phyloP scores from a whole-genome alignment of 306 rosid species.

The Purshia tridentata region DNA sequence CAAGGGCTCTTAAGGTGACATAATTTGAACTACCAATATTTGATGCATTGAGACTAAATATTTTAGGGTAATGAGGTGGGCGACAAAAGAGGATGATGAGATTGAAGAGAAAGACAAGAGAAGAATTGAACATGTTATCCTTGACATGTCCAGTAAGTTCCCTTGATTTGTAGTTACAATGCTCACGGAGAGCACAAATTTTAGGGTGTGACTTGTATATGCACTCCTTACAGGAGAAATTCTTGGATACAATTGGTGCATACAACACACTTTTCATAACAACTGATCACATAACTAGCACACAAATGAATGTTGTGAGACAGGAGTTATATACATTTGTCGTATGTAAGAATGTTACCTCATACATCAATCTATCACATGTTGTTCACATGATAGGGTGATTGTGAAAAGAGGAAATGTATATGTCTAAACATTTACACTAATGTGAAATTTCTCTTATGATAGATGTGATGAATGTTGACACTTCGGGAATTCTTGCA shows the following conservation, averaged over 20 bases:
- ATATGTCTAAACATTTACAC: neutral
- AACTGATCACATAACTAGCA: too few relatives aligned
- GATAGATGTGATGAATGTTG: conserved; percentile 66
- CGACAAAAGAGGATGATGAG: conserved; percentile 43
- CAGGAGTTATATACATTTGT: too few relatives aligned
- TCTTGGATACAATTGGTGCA: too few relatives aligned
- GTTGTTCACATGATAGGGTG: neutral
- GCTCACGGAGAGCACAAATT: neutral
- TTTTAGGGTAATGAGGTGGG: conserved; percentile 58
- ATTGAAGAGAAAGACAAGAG: conserved; percentile 35
- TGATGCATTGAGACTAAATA: neutral
- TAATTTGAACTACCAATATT: neutral
- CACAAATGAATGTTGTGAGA: too few relatives aligned
- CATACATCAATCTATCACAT: neutral
- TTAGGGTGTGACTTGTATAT: neutral
- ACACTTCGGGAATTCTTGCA: conserved; percentile 75
- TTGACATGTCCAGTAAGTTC: conserved; percentile 83
- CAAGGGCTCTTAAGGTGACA: neutral
- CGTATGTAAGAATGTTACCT: too few relatives aligned
- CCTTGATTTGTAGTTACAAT: neutral
- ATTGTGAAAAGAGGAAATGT: neutral
- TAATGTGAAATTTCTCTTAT: neutral
- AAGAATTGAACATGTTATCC: conserved; percentile 46
- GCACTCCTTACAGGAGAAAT: too few relatives aligned
- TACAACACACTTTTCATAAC: too few relatives aligned